A percentile compares a stretch with the other conserved stretches of the same genome.
Evolutionary conservation across 1,284 basidiomycete species (phyloP).

Genomic region (Golubevia pallescens): DNA sequence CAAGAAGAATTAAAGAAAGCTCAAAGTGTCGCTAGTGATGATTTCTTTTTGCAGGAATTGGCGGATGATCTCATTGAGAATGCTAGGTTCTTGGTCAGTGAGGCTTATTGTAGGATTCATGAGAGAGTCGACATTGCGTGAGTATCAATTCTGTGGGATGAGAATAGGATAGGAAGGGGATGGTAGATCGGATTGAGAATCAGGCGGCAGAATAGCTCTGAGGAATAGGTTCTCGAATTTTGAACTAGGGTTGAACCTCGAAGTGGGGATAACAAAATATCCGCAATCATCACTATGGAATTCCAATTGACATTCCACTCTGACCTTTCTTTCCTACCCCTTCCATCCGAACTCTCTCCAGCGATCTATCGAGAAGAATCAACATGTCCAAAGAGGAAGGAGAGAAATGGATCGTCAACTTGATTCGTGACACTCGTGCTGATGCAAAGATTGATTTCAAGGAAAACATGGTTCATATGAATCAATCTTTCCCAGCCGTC

Average conservation of each 20-base stretch:
- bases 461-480: constrained; percentile 96
- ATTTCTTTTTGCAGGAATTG: constrained; percentile 92
- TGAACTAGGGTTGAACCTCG: too few species aligned
- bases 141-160: constrained; percentile 55
- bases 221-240: too few species aligned
- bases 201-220: too few species aligned
- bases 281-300: too few species aligned
- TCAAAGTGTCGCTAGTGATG: constrained; percentile 82
- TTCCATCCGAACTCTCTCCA: constrained; percentile 48
- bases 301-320: too few species aligned
- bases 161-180: background rate
- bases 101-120: constrained; percentile 97
- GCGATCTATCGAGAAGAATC: constrained; percentile 87
- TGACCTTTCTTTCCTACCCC: background rate
- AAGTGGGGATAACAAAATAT: too few species aligned
- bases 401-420: constrained; percentile 99
- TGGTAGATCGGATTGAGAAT: background rate
- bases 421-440: constrained; percentile 94
- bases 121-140: constrained; percentile 92
- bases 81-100: constrained; percentile 90
- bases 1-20: constrained; percentile 81
- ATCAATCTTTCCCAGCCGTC: constrained; percentile 83
- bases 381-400: constrained; percentile 92
- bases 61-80: constrained; percentile 94
- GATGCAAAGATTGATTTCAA: constrained; percentile 97